Conservation (phyloP, 148 eudicot genomes). For the Chenopodium berlandieri region DNA sequence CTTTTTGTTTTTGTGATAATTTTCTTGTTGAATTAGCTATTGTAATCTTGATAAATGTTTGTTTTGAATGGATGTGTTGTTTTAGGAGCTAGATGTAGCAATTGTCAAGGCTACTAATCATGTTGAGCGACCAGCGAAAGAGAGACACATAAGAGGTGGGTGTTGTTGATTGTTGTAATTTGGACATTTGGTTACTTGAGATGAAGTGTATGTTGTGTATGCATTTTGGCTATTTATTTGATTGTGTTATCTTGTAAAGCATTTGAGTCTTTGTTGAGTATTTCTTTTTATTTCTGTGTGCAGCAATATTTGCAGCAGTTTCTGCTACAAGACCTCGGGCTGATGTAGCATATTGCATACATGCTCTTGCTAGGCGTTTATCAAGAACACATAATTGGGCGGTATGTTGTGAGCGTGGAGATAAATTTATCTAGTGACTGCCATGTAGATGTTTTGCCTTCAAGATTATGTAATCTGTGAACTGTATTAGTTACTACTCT, state of each 20-base stretch:
- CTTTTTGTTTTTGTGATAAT: slow-evolving; percentile 8
- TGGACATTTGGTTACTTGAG: neutral
- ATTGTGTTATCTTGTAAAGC: slow-evolving; percentile 13
- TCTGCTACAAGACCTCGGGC: slow-evolving; percentile 93
- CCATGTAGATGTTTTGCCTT: slow-evolving; percentile 2
- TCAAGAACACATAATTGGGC: slow-evolving; percentile 96
- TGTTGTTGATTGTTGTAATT: neutral
- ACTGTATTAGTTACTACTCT: neutral
- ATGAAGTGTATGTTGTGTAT: neutral
- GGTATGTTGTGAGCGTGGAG: slow-evolving; percentile 40
- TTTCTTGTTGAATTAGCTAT: neutral
- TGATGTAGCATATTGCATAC: slow-evolving; percentile 94
- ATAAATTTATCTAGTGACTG: neutral
- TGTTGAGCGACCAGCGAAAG: slow-evolving; percentile 90
- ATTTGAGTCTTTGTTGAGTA: slow-evolving; percentile 9
- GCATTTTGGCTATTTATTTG: neutral
- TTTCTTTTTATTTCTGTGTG: slow-evolving; percentile 20
- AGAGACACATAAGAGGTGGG: slow-evolving; percentile 82
- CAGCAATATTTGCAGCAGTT: slow-evolving; percentile 84
- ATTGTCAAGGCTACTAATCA: slow-evolving; percentile 94
- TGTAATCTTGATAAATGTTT: neutral
- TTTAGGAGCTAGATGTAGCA: slow-evolving; percentile 81
- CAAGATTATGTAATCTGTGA: neutral
- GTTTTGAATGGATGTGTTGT: slow-evolving; percentile 12
- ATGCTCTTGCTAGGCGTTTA: slow-evolving; percentile 84